These are phyloP conservation scores for Candida sithepensis DNA, from an alignment of 805 yeast genomes.

Conservation along the genomic window DNA sequence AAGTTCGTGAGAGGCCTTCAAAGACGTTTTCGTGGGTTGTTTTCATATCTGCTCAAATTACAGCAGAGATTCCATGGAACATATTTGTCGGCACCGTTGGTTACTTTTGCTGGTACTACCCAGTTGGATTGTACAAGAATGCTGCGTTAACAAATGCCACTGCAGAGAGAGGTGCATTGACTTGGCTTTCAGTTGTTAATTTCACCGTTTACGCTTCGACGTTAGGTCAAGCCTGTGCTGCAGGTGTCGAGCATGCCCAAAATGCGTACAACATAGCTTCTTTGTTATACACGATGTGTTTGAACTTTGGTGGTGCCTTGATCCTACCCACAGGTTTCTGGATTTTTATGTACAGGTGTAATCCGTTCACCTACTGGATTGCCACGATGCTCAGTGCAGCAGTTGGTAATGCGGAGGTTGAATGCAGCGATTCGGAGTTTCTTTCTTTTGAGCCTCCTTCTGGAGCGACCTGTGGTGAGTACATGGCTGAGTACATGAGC, in stretches of 20 bases:
- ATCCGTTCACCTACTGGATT: slow-evolving; percentile 68
- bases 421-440: slow-evolving; percentile 47
- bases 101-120: slow-evolving; percentile 67
- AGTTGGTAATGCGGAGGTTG: slow-evolving; percentile 45
- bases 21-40: slow-evolving; percentile 67
- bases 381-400: slow-evolving; percentile 52
- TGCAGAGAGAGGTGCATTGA: slow-evolving; percentile 51
- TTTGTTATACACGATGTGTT: slow-evolving; percentile 54
- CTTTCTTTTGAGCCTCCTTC: slow-evolving; percentile 48
- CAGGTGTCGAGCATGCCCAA: slow-evolving; percentile 55
- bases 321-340: slow-evolving; percentile 64
- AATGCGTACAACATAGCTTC: slow-evolving; percentile 62
- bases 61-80: slow-evolving; percentile 68
- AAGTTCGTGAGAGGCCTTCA: slow-evolving; percentile 71
- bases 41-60: slow-evolving; percentile 56
- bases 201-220: slow-evolving; percentile 56
- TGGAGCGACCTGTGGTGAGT: slow-evolving; percentile 57
- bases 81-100: slow-evolving; percentile 57
- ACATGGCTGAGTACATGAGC: slow-evolving; percentile 38
- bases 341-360: slow-evolving; percentile 72
- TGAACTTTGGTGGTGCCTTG: slow-evolving; percentile 79
- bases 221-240: slow-evolving; percentile 54
- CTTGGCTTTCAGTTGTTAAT: slow-evolving; percentile 37
- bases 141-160: slow-evolving; percentile 48
- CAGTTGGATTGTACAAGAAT: slow-evolving; percentile 61